Base-by-base conservation (phyloP, 2,329 filamentous ascomycete genomes). In the Aspergillus neotritici region DNA sequence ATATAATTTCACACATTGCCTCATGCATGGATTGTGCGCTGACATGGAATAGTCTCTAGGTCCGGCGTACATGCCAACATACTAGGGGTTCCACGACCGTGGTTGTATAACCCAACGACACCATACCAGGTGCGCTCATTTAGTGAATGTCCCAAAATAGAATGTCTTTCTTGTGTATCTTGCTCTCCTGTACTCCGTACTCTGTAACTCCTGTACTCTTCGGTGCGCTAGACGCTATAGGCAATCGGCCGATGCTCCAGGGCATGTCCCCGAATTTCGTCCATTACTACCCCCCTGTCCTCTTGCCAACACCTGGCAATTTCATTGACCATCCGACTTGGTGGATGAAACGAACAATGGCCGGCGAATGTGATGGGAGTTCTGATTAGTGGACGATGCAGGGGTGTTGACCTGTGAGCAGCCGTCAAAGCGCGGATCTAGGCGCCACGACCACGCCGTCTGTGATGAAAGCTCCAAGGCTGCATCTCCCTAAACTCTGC, bases 401-500 rank as follows among this genome's bases (percentile, higher is more conserved):
- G 39, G 39, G 25, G 25, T 9, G 14, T 44, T 31, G 31, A 16
- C 47, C 53, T 51, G 40, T 55, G 34, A 55, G 47, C 44, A 37
- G 14, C 29, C 45, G 44, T 11, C 31, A 40, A 46, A 41, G 25
- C 28, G n/a, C n/a, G 11, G 29, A 39, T 42, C 51, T 60, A 64
- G 53, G 61, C 61, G 61, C 61, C 56, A 48, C 53, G 46, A 50
- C 40, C 34, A 55, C 55, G 49, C 53, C 54, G 55, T 36, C 52
- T 61, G 61, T 64, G 61, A 64, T 60, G 55, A 57, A 57, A 53
- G 46, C 29, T 39, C 40, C 37, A 33, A 48, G 53, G 49, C 46
- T 61, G 60, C 60, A 63, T 55, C 50, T 54, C 16, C 41, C 13
- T 40, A 14, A 28, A 37, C 46, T 49, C 52, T 53, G 54, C 54